Percentiles rank a stretch among this genome's conserved stretches.
phyloP scores from a whole-genome alignment of 441 rosid species.

The Adansonia grandidieri region DNA sequence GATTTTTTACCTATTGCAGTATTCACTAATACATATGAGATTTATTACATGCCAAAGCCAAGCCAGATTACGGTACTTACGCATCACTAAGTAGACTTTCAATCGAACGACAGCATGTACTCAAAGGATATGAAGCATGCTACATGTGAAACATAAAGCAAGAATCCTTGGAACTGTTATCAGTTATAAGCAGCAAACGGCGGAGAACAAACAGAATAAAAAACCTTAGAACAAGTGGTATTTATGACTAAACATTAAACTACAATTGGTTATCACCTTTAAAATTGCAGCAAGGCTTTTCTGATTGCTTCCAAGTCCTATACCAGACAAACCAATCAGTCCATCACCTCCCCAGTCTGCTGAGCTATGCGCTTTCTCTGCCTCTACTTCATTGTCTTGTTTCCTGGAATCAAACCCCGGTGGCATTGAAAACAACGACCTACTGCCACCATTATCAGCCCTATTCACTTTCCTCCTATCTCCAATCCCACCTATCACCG shows the following conservation, averaged over 20 bases:
- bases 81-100: background rate
- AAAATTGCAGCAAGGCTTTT: conserved; percentile 70
- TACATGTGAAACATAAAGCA: background rate
- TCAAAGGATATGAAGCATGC: background rate
- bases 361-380: background rate
- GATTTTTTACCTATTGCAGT: background rate
- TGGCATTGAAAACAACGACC: background rate
- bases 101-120: background rate
- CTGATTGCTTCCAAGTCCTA: no score
- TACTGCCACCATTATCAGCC: background rate
- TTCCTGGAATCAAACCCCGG: background rate
- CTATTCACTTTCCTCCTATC: background rate
- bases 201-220: background rate
- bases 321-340: background rate
- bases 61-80: background rate
- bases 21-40: background rate
- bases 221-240: background rate
- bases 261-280: conserved; percentile 57
- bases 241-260: background rate
- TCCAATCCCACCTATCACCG: conserved; percentile 24
- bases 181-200: conserved; percentile 2
- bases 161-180: background rate
- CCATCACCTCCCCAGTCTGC: background rate
- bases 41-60: background rate
- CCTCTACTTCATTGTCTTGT: background rate